phyloP scores from a whole-genome alignment of 768 basidiomycete species.

The Sarcomyxa edulis region DNA sequence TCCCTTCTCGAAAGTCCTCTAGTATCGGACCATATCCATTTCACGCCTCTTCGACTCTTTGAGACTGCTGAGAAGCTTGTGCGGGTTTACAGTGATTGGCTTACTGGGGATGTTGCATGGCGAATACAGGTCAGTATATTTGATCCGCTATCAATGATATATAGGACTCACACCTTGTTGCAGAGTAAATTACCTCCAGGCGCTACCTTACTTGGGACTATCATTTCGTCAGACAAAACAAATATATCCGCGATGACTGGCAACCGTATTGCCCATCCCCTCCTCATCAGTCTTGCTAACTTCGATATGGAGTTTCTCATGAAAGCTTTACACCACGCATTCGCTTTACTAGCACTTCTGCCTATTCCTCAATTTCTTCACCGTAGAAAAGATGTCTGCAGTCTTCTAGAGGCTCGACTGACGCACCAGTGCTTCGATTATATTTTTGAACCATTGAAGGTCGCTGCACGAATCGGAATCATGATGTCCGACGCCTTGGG shows the following conservation, averaged over 20 bases:
- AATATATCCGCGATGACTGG: constrained; percentile 13
- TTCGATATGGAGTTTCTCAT: constrained; percentile 8
- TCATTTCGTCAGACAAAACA: constrained; percentile 16
- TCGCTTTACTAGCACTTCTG: constrained; percentile 12
- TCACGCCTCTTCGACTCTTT: constrained; percentile 12
- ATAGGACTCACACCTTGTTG: background rate
- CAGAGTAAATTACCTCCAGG: constrained; percentile 12
- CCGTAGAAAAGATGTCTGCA: constrained; percentile 4
- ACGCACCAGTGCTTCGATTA: constrained; percentile 14
- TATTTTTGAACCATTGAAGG: constrained; percentile 11
- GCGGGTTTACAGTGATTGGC: constrained; percentile 17
- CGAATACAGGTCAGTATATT: constrained; percentile 12
- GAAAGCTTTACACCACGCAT: constrained; percentile 14
- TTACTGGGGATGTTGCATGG: constrained; percentile 16
- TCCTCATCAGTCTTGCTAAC: constrained; percentile 12
- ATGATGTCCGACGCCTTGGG: constrained; percentile 15
- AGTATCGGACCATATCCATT: constrained; percentile 13
- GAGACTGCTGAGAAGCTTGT: constrained; percentile 6
- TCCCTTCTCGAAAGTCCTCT: constrained; percentile 18
- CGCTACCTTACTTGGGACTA: constrained; percentile 12
- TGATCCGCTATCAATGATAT: no score
- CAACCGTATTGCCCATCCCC: constrained; percentile 8
- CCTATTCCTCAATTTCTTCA: constrained; percentile 16
- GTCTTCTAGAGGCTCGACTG: constrained; percentile 10
- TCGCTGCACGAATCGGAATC: constrained; percentile 10